Evolutionary conservation across 176 grass and related monocot species (phyloP), one percentile per base, ranked within the genome.

Genomic region (Oryza nivara): DNA sequence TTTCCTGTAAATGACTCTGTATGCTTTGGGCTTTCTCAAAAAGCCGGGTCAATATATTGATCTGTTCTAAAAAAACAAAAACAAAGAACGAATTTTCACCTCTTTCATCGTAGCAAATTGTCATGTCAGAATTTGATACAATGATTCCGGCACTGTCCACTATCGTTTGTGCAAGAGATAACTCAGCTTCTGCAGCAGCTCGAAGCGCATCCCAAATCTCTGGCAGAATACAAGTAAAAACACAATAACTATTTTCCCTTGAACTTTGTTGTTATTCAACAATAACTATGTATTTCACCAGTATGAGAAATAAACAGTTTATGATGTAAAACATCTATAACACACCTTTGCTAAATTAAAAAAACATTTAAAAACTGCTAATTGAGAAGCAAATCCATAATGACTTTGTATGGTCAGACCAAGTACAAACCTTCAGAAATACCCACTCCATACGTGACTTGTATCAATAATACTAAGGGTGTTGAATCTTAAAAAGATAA

Each of bases 181-280:
- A 66, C 61, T 95, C 96, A 85, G 91, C 86, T 73, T 95, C 96
- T 80, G 91, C 89, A 75, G 93, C 93, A 68, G 89, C 96, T 88
- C 81, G 80, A 81, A 98, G 92, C 23, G 96, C 93, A 63, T 98
- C 93, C 96, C 96, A 98, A 90, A 98, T 98, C 70, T 98, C 93
- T 98, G 86, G 40, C 51, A 36, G 48, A 80, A 64, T 68, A 49
- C 23, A 85, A 80, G 63, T 22, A 60, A 49, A 85, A 70, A 72
- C 10, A 70, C 10, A 10, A 0, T 4, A 65, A 9, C 22, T 66
- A 79, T 28, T 48, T 23, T 28, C 49, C 49, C 41, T 71, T 75
- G 7, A 70, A 84, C 6, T 56, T 89, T 16, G 6, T 54, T 58
- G 23, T 38, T 38, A 72, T 67, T 13, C 36, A 54, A 73, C 41